A percentile compares a stretch with the other conserved stretches of the same genome.
These are phyloP conservation scores for Alternaria infectoria DNA, from an alignment of 2,329 filamentous ascomycete genomes.

Conservation along the genomic window DNA sequence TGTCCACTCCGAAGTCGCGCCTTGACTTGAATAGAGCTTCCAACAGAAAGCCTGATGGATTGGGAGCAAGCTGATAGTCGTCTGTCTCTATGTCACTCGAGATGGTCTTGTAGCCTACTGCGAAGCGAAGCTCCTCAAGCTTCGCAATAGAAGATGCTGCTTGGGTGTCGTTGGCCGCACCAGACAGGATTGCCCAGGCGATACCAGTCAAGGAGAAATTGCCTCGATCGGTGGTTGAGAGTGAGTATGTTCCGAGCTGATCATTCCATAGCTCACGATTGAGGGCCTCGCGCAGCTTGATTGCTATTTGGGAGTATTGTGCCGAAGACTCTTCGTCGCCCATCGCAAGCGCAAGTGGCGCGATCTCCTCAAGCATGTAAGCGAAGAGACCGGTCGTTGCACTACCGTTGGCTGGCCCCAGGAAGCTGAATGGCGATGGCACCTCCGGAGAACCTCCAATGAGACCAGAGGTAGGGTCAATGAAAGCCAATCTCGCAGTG, in stretches of 20 bases:
- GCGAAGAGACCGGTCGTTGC: not conserved
- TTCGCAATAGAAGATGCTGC: slow-evolving; percentile 37
- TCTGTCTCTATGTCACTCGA: slow-evolving; percentile 12
- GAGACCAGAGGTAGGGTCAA: not conserved
- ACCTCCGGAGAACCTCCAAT: not conserved
- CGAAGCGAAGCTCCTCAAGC: slow-evolving; percentile 16
- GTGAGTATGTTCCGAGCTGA: slow-evolving; percentile 39
- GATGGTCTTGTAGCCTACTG: not conserved
- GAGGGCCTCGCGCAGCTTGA: not conserved
- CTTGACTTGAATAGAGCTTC: slow-evolving; percentile 41
- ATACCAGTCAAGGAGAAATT: slow-evolving; percentile 46
- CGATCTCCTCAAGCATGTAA: not conserved
- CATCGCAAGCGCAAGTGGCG: not conserved
- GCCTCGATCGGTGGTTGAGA: slow-evolving; percentile 25
- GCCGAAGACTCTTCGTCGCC: not conserved
- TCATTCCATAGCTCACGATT: slow-evolving; percentile 42
- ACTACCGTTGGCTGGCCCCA: not conserved
- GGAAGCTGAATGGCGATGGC: not conserved
- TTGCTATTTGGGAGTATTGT: not conserved
- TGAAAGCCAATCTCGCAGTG: not conserved
- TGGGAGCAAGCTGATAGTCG: slow-evolving; percentile 44
- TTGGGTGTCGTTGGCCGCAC: slow-evolving; percentile 42
- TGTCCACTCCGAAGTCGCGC: slow-evolving; percentile 18
- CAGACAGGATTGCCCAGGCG: slow-evolving; percentile 45
- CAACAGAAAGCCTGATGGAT: slow-evolving; percentile 55